phyloP scores from a whole-genome alignment of 257 asterid species.

The Echium plantagineum region DNA sequence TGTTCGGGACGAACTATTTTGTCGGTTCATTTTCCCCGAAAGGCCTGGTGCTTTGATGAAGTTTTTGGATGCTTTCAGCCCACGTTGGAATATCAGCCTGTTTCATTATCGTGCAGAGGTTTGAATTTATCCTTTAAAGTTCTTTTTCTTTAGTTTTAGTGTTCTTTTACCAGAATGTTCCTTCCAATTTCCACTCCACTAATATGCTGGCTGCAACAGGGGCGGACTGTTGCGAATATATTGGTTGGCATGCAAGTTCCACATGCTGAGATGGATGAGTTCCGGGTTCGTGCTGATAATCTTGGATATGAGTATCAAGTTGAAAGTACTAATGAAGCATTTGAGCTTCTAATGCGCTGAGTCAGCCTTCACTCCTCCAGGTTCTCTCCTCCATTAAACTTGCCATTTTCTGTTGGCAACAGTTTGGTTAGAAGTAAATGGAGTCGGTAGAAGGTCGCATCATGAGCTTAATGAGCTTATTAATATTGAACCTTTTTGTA shows the following conservation, averaged over 20 bases:
- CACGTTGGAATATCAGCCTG: constrained; percentile 90
- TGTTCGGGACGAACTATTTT: constrained; percentile 62
- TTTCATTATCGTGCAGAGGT: constrained; percentile 97
- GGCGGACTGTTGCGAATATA: constrained; percentile 89
- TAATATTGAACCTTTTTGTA: too few species aligned
- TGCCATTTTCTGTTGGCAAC: too few species aligned
- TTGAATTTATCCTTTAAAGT: too few species aligned
- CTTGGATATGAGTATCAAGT: constrained; percentile 68
- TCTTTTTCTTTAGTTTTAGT: too few species aligned
- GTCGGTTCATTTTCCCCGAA: constrained; percentile 83
- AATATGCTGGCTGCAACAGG: constrained; percentile 26
- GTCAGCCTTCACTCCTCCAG: neutral
- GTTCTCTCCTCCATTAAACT: too few species aligned
- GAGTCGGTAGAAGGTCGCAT: too few species aligned
- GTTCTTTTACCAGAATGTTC: too few species aligned
- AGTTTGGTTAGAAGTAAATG: too few species aligned
- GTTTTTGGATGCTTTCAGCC: constrained; percentile 78
- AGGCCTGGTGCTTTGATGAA: constrained; percentile 84
- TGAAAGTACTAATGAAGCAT: constrained; percentile 59
- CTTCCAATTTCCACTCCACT: neutral
- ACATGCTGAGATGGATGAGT: constrained; percentile 48
- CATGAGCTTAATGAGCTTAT: too few species aligned
- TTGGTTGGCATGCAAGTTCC: constrained; percentile 85
- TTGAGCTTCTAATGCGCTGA: constrained; percentile 67
- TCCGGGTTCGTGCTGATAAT: constrained; percentile 40